Evolutionary conservation across 495 filamentous ascomycete genomes (phyloP).

Genomic region (Cercophora scortea): DNA sequence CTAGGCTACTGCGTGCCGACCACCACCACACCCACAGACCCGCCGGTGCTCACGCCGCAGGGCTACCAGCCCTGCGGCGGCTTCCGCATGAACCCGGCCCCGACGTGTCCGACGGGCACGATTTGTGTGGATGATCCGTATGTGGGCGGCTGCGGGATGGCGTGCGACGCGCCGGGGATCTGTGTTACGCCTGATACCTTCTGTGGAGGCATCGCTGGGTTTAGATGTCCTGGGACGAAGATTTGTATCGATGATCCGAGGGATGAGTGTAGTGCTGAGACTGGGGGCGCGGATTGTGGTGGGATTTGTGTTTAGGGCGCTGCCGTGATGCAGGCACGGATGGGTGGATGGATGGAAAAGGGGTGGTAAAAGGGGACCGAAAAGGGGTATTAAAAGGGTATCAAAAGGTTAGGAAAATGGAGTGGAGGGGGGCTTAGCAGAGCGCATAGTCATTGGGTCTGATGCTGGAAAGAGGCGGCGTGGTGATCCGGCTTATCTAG

Average conservation of each 20-base stretch:
- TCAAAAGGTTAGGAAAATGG: too few relatives aligned
- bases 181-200: constrained; percentile 17
- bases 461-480: too few relatives aligned
- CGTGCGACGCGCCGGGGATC: constrained; percentile 22
- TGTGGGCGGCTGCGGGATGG: constrained; percentile 19
- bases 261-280: constrained; percentile 20
- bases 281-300: constrained; percentile 22
- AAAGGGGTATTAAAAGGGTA: too few relatives aligned
- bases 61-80: constrained; percentile 20
- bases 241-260: constrained; percentile 22
- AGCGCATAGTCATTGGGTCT: too few relatives aligned
- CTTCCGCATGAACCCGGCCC: constrained; percentile 9
- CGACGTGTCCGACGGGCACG: constrained; percentile 9
- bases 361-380: too few relatives aligned
- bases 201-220: constrained; percentile 23
- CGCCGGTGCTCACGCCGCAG: background rate
- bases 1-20: background rate
- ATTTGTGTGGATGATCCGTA: constrained; percentile 24
- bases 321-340: too few relatives aligned
- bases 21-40: background rate
- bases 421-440: too few relatives aligned
- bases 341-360: background rate
- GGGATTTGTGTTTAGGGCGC: constrained; percentile 18
- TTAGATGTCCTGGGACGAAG: constrained; percentile 13
- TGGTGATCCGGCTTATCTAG: too few relatives aligned